A percentile compares a stretch with the other conserved stretches of the same genome.
phyloP scores from a whole-genome alignment of 345 rosid species.

The Lenwebbia sp. region DNA sequence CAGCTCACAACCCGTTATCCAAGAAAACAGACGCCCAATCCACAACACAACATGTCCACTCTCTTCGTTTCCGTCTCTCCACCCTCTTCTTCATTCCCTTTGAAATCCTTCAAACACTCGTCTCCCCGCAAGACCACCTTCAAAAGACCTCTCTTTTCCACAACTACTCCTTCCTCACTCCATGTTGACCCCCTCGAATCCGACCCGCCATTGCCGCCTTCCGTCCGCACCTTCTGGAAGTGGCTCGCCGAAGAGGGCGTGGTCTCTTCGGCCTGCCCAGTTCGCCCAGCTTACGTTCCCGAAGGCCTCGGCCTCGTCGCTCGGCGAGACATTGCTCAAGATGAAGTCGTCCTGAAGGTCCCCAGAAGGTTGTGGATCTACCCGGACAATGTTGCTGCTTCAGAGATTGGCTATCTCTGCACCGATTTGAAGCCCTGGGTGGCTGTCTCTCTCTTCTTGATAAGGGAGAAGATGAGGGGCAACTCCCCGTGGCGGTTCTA shows the following conservation, averaged over 20 bases:
- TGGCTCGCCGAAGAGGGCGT: constrained; percentile 11
- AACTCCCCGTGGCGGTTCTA: constrained; percentile 7
- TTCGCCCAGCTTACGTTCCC: constrained; percentile 4
- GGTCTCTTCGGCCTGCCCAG: constrained; percentile 6
- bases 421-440: constrained; percentile 9
- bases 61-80: background rate
- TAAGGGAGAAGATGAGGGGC: constrained; percentile 7
- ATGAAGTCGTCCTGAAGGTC: constrained; percentile 4
- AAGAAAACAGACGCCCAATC: background rate
- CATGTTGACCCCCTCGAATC: constrained; percentile 1
- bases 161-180: background rate
- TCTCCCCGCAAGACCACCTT: background rate
- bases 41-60: background rate
- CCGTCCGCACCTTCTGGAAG: constrained; percentile 8
- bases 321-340: constrained; percentile 10
- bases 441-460: constrained; percentile 8
- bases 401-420: constrained; percentile 10
- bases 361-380: constrained; percentile 9
- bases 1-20: background rate
- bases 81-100: background rate
- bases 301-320: constrained; percentile 15
- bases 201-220: constrained; percentile 4
- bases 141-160: background rate
- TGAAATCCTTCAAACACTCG: background rate
- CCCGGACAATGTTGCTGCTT: constrained; percentile 10